A percentile compares a stretch with the other conserved stretches of the same genome.
phyloP scores from a whole-genome alignment of 352 stramenopile species.

The Pilasporangium apinafurcum region DNA sequence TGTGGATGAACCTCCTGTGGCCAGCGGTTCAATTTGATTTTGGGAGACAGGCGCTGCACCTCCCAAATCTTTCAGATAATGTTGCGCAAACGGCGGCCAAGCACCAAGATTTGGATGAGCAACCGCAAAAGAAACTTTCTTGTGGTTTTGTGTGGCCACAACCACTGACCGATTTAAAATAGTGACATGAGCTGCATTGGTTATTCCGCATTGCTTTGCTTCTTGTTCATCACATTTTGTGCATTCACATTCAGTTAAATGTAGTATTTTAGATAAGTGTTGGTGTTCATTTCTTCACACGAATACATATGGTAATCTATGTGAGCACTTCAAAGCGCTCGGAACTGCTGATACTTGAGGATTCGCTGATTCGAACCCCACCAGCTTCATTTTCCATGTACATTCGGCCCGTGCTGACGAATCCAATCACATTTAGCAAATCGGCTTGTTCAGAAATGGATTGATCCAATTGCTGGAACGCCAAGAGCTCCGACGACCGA shows the following conservation, averaged over 20 bases:
- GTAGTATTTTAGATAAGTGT: too few species aligned
- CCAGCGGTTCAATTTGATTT: too few species aligned
- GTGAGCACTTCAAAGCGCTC: constrained; percentile 63
- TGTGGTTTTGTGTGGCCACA: too few species aligned
- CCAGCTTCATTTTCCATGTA: constrained; percentile 69
- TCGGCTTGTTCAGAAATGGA: constrained; percentile 71
- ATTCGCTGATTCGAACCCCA: constrained; percentile 61
- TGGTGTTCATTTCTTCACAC: neutral
- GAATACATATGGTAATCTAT: constrained; percentile 6
- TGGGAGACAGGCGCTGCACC: too few species aligned
- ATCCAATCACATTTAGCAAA: constrained; percentile 67
- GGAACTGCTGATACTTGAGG: constrained; percentile 35
- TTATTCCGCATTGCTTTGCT: neutral
- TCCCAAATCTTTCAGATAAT: too few species aligned
- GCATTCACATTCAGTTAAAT: too few species aligned
- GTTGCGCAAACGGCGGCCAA: too few species aligned
- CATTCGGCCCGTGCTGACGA: constrained; percentile 65
- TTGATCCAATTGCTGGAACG: constrained; percentile 64
- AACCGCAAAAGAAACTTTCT: too few species aligned
- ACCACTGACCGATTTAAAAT: too few species aligned
- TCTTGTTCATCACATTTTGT: neutral
- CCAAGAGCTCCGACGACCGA: constrained; percentile 48
- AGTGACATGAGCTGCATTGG: too few species aligned
- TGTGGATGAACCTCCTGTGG: too few species aligned
- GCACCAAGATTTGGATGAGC: too few species aligned